Percentiles rank a stretch among this genome's conserved stretches.
phyloP scores from a whole-genome alignment of 208 protist species.

The Leishmania amazonensis region DNA sequence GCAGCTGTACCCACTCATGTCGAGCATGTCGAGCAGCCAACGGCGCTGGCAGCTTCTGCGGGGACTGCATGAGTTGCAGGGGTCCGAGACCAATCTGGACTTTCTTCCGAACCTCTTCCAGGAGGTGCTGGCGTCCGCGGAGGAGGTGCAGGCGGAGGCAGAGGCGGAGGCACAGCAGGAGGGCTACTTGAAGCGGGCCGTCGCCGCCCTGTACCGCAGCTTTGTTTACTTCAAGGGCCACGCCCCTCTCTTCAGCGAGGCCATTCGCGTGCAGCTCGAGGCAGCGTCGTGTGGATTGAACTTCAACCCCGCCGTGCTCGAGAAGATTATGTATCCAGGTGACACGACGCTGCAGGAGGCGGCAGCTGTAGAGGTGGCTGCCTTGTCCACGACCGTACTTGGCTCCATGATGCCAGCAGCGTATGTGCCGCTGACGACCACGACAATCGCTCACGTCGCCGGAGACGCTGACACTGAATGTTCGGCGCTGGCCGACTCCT shows the following conservation, averaged over 20 bases:
- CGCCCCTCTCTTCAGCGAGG: constrained; percentile 40
- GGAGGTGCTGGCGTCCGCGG: constrained; percentile 46
- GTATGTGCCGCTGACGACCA: neutral
- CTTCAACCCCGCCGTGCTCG: constrained; percentile 28
- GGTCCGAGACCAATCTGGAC: constrained; percentile 40
- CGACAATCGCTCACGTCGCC: neutral
- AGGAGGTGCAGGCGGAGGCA: constrained; percentile 45
- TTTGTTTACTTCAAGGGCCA: constrained; percentile 54
- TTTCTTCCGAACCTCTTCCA: constrained; percentile 50
- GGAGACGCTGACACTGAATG: neutral
- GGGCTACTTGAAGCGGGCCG: constrained; percentile 49
- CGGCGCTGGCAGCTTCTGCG: constrained; percentile 49
- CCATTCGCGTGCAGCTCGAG: constrained; percentile 47
- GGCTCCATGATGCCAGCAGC: constrained; percentile 5
- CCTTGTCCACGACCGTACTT: neutral
- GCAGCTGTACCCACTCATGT: constrained; percentile 54
- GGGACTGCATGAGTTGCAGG: constrained; percentile 71
- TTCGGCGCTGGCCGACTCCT: constrained; percentile 1
- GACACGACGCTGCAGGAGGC: constrained; percentile 49
- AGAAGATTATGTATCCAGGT: constrained; percentile 51
- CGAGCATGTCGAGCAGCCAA: constrained; percentile 33
- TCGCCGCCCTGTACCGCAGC: constrained; percentile 54
- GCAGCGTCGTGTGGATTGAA: constrained; percentile 25
- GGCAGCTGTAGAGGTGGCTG: constrained; percentile 15
- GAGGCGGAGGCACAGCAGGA: constrained; percentile 38